phyloP scores from a whole-genome alignment of 306 rosid genomes.

The Ammopiptanthus mongolicus region DNA sequence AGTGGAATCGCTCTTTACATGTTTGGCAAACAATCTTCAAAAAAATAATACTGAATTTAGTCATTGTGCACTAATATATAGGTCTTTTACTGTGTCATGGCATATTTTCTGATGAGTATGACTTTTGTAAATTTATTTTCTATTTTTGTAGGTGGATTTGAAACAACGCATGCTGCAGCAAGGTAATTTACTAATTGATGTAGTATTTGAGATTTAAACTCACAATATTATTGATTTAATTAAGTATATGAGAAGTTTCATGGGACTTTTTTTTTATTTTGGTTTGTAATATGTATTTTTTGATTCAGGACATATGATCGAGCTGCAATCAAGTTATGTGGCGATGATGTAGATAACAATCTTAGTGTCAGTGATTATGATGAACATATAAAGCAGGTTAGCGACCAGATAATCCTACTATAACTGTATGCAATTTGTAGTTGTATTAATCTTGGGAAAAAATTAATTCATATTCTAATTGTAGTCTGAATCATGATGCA shows the following conservation, averaged over 20 bases:
- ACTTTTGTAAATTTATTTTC: no score
- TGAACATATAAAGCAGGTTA: conserved; percentile 79
- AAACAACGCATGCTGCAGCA: no score
- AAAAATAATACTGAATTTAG: background rate
- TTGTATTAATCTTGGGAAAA: no score
- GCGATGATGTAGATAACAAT: conserved; percentile 83
- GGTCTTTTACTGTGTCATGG: background rate
- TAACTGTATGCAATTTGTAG: no score
- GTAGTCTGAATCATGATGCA: conserved; percentile 22
- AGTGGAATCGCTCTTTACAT: background rate
- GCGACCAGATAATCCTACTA: background rate
- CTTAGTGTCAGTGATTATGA: conserved; percentile 68
- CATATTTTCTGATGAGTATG: no score
- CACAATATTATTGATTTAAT: no score
- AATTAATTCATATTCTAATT: background rate
- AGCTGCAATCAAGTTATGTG: conserved; percentile 93
- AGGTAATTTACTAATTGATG: no score
- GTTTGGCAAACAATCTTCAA: background rate
- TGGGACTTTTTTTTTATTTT: no score
- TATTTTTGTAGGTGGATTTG: no score
- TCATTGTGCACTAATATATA: background rate
- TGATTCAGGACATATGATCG: conserved; percentile 80
- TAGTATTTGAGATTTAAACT: no score
- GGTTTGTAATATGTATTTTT: background rate
- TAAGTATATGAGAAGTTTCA: no score